These are phyloP conservation scores for Gynochthodes officinalis DNA, from an alignment of 257 asterid species.

Conservation along the genomic window DNA sequence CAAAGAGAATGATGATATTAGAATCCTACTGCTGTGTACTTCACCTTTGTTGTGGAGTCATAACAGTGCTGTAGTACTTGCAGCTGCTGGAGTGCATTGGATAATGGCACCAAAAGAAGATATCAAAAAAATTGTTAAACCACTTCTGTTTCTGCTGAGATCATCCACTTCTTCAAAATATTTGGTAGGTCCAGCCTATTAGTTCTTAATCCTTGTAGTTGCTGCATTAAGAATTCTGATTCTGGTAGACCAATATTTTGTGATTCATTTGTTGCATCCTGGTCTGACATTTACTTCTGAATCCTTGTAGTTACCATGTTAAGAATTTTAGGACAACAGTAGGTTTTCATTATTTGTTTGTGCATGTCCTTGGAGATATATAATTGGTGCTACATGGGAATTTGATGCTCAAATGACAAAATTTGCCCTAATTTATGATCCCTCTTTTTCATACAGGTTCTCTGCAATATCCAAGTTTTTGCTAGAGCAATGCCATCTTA, in stretches of 20 bases:
- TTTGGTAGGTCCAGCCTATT: conserved; percentile 51
- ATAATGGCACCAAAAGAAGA: conserved; percentile 90
- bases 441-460: conserved; percentile 59
- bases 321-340: neutral
- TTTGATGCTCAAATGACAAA: neutral
- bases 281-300: neutral
- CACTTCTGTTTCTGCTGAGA: conserved; percentile 86
- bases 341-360: neutral
- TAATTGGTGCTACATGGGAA: neutral
- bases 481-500: conserved; percentile 81
- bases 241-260: neutral
- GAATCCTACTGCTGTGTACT: conserved; percentile 82
- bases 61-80: conserved; percentile 95
- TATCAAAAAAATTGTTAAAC: conserved; percentile 69
- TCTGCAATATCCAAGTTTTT: conserved; percentile 91
- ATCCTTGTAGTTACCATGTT: neutral
- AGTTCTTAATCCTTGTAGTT: too few relatives aligned
- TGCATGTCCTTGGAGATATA: neutral
- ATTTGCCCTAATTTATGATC: neutral
- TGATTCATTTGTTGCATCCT: conserved; percentile 1
- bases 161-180: conserved; percentile 86
- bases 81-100: conserved; percentile 99
- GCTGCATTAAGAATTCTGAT: too few relatives aligned
- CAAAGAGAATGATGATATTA: conserved; percentile 71
- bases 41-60: conserved; percentile 83